Percentiles rank a stretch among this genome's conserved stretches.
phyloP scores from a whole-genome alignment of 768 basidiomycete genomes.

The Boletus speciosus region DNA sequence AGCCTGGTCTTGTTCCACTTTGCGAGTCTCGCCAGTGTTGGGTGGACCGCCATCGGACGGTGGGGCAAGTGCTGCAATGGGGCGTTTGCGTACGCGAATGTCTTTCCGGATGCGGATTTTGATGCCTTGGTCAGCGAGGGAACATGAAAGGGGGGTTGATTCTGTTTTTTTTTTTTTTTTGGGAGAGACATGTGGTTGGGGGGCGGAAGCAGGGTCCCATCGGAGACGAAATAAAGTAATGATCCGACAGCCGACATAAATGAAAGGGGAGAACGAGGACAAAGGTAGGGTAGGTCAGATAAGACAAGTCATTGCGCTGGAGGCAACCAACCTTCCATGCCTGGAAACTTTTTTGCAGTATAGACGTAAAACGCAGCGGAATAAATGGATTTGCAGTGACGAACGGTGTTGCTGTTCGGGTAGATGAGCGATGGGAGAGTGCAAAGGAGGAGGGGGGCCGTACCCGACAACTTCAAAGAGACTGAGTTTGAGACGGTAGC shows the following conservation, averaged over 20 bases:
- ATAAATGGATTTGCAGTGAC: constrained; percentile 87
- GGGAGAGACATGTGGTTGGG: background rate
- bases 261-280: constrained; percentile 13
- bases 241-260: constrained; percentile 18
- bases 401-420: constrained; percentile 65
- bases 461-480: constrained; percentile 92
- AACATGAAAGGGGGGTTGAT: constrained; percentile 84
- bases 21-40: constrained; percentile 13
- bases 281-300: constrained; percentile 15
- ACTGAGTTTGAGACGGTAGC: constrained; percentile 66
- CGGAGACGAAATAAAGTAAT: constrained; percentile 15
- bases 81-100: constrained; percentile 76
- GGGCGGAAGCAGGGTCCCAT: background rate
- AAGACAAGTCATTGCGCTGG: constrained; percentile 11
- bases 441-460: constrained; percentile 31
- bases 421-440: background rate
- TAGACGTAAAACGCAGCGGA: constrained; percentile 92
- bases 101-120: constrained; percentile 94
- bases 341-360: constrained; percentile 94
- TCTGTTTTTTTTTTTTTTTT: constrained; percentile 41
- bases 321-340: constrained; percentile 76
- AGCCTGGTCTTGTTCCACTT: constrained; percentile 27
- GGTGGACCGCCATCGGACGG: constrained; percentile 15
- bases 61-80: constrained; percentile 37
- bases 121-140: constrained; percentile 92